Base-by-base conservation (phyloP, 305 asterid species). In the Petunia hybrid region DNA sequence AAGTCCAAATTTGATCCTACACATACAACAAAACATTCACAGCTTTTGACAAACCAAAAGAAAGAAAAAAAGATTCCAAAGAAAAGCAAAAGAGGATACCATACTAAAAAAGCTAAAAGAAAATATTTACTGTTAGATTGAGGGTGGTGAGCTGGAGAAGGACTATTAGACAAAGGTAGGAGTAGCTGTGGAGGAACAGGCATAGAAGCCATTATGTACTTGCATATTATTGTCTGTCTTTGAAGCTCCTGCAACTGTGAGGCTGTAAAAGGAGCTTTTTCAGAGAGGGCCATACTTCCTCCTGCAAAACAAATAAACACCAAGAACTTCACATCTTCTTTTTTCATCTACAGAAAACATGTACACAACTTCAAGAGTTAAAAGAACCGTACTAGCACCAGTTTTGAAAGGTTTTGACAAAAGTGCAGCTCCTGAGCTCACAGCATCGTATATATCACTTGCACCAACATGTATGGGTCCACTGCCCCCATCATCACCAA, bases 131-230 rank as follows among this genome's bases (percentile, higher is more conserved):
- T 82, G 85, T 82, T 86, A 67, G 88, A 89, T 87, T 89, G 92
- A 79, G 91, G 65, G 86, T 78, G 38, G 70, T 81, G 69, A 51
- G 85, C 14, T 6, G 67, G 85, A 38, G 86, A 10, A 42, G 87
- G 63, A 46, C 74, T 59, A 51, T 48, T 80, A 59, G 86, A 53
- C 35, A 81, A 42, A 31, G 90, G 78, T 8, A 87, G 43, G 61
- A 93, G 87, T 64, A 93, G 89, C 39, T 91, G 85, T 70, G 91
- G 90, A 78, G 98, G 98, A 78, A 91, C 88, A 70, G 92, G 89
- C 55, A 85, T 75, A 22, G 90, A 88, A 1, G 94, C 90, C 85
- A 84, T 36, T 45, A 93, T 85, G 89, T 89, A 90, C 84, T 86
- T 91, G 88, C 84, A 89, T 65, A 94, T 90, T 68, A 84, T 67